phyloP scores from a whole-genome alignment of 371 early-diverging fungal species.

The Entomophthora muscae region DNA sequence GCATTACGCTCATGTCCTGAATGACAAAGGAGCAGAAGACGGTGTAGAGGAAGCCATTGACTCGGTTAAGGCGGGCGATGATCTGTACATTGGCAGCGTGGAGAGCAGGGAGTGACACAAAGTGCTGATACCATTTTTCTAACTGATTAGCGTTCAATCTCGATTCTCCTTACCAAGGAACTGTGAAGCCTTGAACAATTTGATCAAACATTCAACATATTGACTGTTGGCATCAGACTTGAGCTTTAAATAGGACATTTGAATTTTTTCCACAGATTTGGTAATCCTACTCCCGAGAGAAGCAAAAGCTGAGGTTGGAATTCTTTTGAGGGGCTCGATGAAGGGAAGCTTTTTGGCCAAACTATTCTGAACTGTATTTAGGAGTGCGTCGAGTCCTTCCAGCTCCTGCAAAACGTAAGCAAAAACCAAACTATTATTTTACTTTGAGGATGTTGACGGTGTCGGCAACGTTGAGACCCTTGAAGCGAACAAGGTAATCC shows the following conservation, averaged over 20 bases:
- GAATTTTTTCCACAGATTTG: constrained; percentile 18
- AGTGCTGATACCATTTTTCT: constrained; percentile 8
- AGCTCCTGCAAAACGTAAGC: constrained; percentile 13
- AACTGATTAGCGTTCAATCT: background rate
- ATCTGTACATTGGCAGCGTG: constrained; percentile 13
- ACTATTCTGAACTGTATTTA: constrained; percentile 14
- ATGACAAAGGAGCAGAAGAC: constrained; percentile 19
- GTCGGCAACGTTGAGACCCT: background rate
- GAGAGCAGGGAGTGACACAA: background rate
- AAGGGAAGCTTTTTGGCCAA: constrained; percentile 18
- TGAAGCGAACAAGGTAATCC: constrained; percentile 7
- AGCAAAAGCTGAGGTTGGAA: background rate
- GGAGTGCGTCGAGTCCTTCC: constrained; percentile 14
- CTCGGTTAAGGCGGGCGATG: constrained; percentile 13
- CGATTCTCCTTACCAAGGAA: constrained; percentile 7
- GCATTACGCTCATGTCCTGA: constrained; percentile 17
- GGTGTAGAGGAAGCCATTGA: constrained; percentile 15
- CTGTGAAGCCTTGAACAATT: constrained; percentile 17
- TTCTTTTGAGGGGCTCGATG: constrained; percentile 14
- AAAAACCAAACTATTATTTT: background rate
- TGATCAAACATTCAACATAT: constrained; percentile 16
- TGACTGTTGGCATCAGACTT: constrained; percentile 13
- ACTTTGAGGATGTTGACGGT: background rate
- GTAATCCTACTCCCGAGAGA: constrained; percentile 11
- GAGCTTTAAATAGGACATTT: constrained; percentile 9